These are phyloP conservation scores for Xylaria telfairii DNA, from an alignment of 495 filamentous ascomycete species.

Conservation along the genomic window DNA sequence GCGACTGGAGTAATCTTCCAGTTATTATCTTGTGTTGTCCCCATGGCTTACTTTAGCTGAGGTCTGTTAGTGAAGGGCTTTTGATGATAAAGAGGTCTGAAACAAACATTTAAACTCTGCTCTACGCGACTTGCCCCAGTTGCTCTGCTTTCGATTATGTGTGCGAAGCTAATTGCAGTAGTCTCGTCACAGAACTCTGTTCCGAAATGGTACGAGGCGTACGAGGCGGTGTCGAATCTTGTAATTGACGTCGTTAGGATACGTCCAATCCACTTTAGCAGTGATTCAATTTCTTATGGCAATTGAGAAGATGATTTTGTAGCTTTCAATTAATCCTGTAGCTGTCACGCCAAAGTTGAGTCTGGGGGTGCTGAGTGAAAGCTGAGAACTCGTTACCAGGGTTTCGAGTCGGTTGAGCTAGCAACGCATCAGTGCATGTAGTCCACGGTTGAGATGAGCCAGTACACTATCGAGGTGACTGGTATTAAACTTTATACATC, in stretches of 20 bases:
- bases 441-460: background rate
- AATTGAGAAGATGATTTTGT: background rate
- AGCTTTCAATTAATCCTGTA: background rate
- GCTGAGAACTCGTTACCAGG: background rate
- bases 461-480: background rate
- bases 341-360: background rate
- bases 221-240: background rate
- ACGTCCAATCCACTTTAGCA: background rate
- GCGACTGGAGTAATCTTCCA: background rate
- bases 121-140: background rate
- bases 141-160: background rate
- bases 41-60: background rate
- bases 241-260: background rate
- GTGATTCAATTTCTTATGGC: no score
- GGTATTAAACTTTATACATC: background rate
- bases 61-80: background rate
- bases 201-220: background rate
- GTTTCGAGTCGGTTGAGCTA: background rate
- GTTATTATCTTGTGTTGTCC: background rate
- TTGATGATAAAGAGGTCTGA: background rate
- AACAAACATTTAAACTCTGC: background rate
- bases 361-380: background rate
- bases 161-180: background rate
- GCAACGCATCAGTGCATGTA: background rate
- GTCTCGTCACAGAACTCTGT: no score